phyloP scores from a whole-genome alignment of 768 basidiomycete genomes.

The Auricularia auricula-judae region DNA sequence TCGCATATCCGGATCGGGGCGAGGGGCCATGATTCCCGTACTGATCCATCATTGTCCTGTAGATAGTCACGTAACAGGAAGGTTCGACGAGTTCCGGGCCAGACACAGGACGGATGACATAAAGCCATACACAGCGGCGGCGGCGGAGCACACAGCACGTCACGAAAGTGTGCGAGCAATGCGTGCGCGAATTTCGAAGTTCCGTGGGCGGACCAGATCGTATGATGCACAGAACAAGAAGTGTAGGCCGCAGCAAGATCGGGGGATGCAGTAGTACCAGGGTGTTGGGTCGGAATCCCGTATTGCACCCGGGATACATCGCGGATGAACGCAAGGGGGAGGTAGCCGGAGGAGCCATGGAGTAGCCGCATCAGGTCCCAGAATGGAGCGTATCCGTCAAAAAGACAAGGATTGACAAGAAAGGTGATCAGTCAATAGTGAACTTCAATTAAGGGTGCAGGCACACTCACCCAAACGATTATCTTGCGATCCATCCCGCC shows the following conservation, averaged over 20 bases:
- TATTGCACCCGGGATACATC: not conserved
- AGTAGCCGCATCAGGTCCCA: not conserved
- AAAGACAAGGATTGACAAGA: not conserved
- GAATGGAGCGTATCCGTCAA: not conserved
- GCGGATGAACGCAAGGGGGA: not conserved
- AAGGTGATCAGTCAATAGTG: no score
- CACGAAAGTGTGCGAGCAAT: no score
- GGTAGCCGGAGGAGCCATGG: not conserved
- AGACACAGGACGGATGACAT: not conserved
- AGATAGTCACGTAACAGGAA: not conserved
- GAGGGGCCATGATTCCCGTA: conserved; percentile 56
- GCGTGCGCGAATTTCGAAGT: no score
- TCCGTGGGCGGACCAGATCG: no score
- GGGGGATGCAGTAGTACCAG: not conserved
- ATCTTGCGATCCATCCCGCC: conserved; percentile 79
- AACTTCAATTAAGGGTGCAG: not conserved
- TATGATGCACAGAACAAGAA: no score
- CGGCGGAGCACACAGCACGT: not conserved
- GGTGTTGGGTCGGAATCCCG: not conserved
- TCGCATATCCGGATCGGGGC: conserved; percentile 76
- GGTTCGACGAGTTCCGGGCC: conserved; percentile 5
- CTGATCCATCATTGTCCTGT: conserved; percentile 67
- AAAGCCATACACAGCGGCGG: not conserved
- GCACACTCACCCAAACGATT: conserved; percentile 60
- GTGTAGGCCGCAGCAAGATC: no score